Conservation (phyloP, 345 rosid species). For the Rhodamnia rubescens region DNA sequence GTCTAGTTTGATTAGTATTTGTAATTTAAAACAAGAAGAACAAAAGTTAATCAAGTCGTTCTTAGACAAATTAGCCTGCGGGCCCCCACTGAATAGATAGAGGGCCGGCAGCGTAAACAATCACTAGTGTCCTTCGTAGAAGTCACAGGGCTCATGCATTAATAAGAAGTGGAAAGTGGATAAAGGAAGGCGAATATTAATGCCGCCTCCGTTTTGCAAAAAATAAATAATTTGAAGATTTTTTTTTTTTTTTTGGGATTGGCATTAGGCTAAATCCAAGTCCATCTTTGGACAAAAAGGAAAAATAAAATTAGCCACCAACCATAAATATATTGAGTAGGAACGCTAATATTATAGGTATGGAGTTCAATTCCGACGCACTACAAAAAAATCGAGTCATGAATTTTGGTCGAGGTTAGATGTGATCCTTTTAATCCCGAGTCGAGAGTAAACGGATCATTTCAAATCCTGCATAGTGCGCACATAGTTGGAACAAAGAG, state of each 20-base stretch:
- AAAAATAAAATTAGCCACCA: neutral
- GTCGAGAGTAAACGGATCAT: neutral
- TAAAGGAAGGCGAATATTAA: neutral
- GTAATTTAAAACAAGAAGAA: neutral
- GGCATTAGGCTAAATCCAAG: neutral
- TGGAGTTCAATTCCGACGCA: fast-evolving
- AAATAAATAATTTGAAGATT: neutral
- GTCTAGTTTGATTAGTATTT: neutral
- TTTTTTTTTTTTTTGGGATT: neutral
- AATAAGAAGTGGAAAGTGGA: neutral
- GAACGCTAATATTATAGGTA: neutral
- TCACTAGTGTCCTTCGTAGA: too few relatives aligned
- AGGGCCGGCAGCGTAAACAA: too few relatives aligned
- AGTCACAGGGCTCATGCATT: too few relatives aligned
- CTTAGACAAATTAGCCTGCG: neutral
- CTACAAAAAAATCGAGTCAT: fast-evolving
- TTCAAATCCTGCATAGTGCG: too few relatives aligned
- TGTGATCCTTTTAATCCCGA: neutral
- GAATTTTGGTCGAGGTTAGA: neutral
- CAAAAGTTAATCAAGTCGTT: neutral
- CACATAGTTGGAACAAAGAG: neutral
- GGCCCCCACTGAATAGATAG: neutral
- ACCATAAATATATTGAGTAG: neutral
- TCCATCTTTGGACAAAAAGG: neutral
- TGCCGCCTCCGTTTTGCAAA: too few relatives aligned